These are phyloP conservation scores for Actinomortierella ambigua DNA, from an alignment of 371 early-diverging fungal species.

Conservation along the genomic window DNA sequence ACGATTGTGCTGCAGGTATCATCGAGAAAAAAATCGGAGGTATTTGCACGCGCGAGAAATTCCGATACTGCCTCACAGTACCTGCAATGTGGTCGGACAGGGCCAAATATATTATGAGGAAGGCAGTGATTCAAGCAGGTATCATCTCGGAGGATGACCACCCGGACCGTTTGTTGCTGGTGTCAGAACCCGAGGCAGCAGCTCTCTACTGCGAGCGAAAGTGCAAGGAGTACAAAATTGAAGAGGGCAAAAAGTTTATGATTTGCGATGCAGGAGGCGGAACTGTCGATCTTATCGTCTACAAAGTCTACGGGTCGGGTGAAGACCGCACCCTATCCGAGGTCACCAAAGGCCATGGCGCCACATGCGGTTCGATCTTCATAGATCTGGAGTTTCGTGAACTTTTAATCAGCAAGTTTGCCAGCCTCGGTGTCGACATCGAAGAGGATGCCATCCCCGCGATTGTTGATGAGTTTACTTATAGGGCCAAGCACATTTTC, in stretches of 20 bases:
- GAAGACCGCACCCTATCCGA: conserved; percentile 52
- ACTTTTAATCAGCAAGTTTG: conserved; percentile 53
- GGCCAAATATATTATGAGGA: conserved; percentile 57
- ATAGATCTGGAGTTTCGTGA: conserved; percentile 61
- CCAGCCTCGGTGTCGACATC: conserved; percentile 52
- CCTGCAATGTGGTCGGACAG: conserved; percentile 60
- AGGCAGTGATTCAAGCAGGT: conserved; percentile 53
- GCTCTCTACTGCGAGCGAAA: conserved; percentile 61
- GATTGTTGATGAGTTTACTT: conserved; percentile 59
- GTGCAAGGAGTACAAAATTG: conserved; percentile 53
- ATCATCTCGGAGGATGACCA: conserved; percentile 49
- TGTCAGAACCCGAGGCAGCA: conserved; percentile 58
- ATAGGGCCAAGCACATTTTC: conserved; percentile 57
- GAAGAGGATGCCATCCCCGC: conserved; percentile 58
- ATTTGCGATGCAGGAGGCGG: conserved; percentile 66
- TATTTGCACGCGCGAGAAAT: conserved; percentile 54
- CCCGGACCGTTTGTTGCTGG: conserved; percentile 53
- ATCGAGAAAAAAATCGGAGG: too few relatives aligned
- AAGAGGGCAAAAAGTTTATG: conserved; percentile 53
- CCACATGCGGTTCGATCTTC: conserved; percentile 60
- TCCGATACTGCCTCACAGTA: conserved; percentile 56
- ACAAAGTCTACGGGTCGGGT: conserved; percentile 37
- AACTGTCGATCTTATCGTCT: conserved; percentile 64
- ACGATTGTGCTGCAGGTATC: too few relatives aligned
- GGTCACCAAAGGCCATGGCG: conserved; percentile 63